A percentile compares a stretch with the other conserved stretches of the same genome.
Evolutionary conservation across 257 asterid species (phyloP).

Genomic region (Fraxinus americana): DNA sequence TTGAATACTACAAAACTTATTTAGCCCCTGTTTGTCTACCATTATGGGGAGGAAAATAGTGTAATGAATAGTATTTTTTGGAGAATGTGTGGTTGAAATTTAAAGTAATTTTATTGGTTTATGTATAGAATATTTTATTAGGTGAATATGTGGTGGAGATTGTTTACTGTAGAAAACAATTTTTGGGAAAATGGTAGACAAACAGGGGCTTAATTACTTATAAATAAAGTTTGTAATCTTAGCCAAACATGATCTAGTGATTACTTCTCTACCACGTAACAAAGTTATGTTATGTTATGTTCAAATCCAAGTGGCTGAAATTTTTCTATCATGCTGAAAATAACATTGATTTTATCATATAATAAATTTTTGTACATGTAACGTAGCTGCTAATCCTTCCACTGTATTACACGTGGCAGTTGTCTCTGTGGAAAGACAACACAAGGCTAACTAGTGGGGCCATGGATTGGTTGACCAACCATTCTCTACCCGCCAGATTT

Average conservation of each 20-base stretch:
- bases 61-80: too few species aligned
- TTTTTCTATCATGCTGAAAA: background rate
- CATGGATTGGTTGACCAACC: background rate
- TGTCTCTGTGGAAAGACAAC: background rate
- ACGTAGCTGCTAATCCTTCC: background rate
- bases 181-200: too few species aligned
- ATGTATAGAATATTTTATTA: too few species aligned
- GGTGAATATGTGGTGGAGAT: too few species aligned
- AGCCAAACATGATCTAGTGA: background rate
- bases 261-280: constrained; percentile 4
- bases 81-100: too few species aligned
- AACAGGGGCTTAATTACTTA: too few species aligned
- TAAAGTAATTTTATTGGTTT: too few species aligned
- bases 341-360: background rate
- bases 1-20: too few species aligned
- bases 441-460: background rate
- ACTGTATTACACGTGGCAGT: background rate
- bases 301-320: constrained; percentile 15
- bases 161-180: too few species aligned
- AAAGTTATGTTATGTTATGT: background rate
- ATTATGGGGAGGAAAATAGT: too few species aligned
- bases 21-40: too few species aligned
- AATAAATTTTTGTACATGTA: background rate
- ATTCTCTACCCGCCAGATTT: background rate
- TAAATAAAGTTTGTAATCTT: too few species aligned